These are phyloP conservation scores for Dioscorea alata DNA, from an alignment of 106 monocot species.

Conservation along the genomic window DNA sequence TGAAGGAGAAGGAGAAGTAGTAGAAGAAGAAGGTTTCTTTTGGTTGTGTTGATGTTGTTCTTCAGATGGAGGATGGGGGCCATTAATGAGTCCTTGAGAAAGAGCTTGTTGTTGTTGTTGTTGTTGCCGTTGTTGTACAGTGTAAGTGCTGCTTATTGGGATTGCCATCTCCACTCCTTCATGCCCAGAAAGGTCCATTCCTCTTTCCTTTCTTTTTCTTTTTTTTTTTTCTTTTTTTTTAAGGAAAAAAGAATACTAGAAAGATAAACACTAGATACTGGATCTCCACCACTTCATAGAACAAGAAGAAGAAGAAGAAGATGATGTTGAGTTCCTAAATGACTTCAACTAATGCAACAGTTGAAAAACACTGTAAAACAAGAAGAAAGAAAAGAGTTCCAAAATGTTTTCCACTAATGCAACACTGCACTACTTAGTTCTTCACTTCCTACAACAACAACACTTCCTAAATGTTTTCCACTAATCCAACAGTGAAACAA, in stretches of 20 bases:
- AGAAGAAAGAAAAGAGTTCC: no score
- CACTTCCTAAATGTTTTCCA: no score
- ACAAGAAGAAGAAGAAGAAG: not conserved
- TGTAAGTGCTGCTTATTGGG: conserved; percentile 52
- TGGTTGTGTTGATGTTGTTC: conserved; percentile 9
- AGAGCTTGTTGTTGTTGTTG: conserved; percentile 17
- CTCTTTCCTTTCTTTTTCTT: not conserved
- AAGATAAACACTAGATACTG: not conserved
- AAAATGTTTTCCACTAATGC: no score
- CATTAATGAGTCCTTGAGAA: conserved; percentile 3
- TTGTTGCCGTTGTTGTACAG: conserved; percentile 8
- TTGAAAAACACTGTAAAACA: no score
- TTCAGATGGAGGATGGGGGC: conserved; percentile 8
- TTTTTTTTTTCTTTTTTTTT: conserved; percentile 5
- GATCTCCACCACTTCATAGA: not conserved
- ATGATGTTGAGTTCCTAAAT: no score
- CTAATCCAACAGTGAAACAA: no score
- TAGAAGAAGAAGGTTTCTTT: no score
- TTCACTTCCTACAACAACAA: no score
- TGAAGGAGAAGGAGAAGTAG: no score
- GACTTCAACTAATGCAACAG: no score
- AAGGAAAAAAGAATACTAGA: not conserved
- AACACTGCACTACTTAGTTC: no score
- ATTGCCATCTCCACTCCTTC: conserved; percentile 42
- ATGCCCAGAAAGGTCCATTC: conserved; percentile 52